Evolutionary conservation across 2,329 filamentous ascomycete genomes (phyloP), one percentile per base, ranked within the genome.

Genomic region (Graphiopsis chlorocephala): DNA sequence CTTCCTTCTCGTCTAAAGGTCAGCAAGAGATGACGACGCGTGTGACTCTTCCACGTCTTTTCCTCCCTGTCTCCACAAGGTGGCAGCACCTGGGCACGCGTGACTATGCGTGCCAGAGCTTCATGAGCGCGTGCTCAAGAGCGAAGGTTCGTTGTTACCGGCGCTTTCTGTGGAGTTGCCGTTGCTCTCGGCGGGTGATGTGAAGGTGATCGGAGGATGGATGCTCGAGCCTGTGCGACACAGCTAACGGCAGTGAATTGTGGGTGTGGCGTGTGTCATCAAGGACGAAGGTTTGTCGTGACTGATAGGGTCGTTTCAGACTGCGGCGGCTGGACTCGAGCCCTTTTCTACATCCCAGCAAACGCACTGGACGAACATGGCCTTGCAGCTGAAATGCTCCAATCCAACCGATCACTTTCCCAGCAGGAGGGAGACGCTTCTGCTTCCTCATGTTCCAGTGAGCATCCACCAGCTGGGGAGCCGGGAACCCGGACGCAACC

Each of bases 181-280:
- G 35, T 23, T 31, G 60, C 66, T 53, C 47, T 53, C 48, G 42
- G 53, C 60, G 33, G 60, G 33, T 33, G 33, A 35, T 20, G 47
- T 62, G 60, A 45, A 62, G 50, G 50, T 29, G 47, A 25, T 45
- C 38, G 38, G 38, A 45, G 15, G 23, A 25, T 55, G 23, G 26
- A 20, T 63, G 66, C 67, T 66, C 20, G 29, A 55, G 60, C 25
- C 26, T 33, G 50, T 38, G 60, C 53, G 48, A 38, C 60, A 62
- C 47, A 50, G 62, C 60, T 67, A 68, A 68, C 67, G 66, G 65
- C 66, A 65, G 33, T 66, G 17, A 64, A 64, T 55, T 67, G 66
- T 71, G 61, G 66, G 64, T 66, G 67, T 69, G 72, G 71, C 71
- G 70, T 60, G 66, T 71, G 72, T 72, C 72, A 72, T 69, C 66